phyloP scores from a whole-genome alignment of 768 basidiomycete genomes.

The Auricularia auricula-judae region DNA sequence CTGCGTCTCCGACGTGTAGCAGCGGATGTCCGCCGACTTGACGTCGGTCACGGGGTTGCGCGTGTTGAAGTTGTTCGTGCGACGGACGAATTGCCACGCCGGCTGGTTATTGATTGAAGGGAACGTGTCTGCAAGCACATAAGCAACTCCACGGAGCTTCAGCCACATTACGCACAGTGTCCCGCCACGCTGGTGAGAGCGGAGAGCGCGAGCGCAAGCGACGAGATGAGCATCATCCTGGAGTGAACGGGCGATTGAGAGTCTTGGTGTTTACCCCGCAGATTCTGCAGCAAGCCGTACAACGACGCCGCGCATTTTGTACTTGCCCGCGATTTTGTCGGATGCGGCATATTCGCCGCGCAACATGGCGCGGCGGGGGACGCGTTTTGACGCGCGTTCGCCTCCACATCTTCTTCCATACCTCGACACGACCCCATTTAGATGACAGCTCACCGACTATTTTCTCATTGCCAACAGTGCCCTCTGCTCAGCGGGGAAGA shows the following conservation, averaged over 20 bases:
- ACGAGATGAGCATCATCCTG: neutral
- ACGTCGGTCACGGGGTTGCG: slow-evolving; percentile 35
- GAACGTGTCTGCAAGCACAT: slow-evolving; percentile 28
- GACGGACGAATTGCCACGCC: slow-evolving; percentile 31
- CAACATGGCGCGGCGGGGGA: too few relatives aligned
- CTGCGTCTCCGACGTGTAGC: slow-evolving; percentile 31
- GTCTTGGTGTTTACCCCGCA: neutral
- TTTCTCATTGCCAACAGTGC: too few relatives aligned
- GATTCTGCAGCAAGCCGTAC: too few relatives aligned
- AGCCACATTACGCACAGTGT: slow-evolving; percentile 12
- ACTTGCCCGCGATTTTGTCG: neutral
- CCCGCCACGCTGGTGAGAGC: slow-evolving; percentile 1
- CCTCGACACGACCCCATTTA: too few relatives aligned
- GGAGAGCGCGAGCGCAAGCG: slow-evolving; percentile 2
- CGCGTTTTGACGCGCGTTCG: too few relatives aligned
- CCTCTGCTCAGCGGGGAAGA: neutral
- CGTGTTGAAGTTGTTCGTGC: slow-evolving; percentile 36
- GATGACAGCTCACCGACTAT: too few relatives aligned
- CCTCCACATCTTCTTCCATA: too few relatives aligned
- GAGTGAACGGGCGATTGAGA: neutral
- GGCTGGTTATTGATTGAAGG: slow-evolving; percentile 28
- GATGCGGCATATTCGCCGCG: neutral
- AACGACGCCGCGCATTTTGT: neutral
- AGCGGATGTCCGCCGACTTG: slow-evolving; percentile 35
- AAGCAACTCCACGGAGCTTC: neutral